Conservation (phyloP, 1,284 basidiomycete genomes). For the Nidula niveotomentosa region DNA sequence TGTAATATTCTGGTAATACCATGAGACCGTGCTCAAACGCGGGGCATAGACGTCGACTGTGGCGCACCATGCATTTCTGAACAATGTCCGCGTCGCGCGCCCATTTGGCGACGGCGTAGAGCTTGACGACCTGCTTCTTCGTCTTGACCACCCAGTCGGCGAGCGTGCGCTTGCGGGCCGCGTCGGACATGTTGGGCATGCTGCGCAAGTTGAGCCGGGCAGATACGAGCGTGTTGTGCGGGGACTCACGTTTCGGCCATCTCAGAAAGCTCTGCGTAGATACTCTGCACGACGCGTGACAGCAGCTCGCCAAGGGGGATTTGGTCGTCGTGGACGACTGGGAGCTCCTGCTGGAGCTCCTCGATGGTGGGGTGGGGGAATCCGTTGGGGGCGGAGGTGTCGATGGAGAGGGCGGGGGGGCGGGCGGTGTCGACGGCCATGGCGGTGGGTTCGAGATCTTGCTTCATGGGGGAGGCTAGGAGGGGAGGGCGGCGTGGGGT, state of each 20-base stretch:
- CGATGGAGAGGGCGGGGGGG: too few species aligned
- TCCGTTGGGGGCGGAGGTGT: too few species aligned
- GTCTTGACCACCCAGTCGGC: conserved; percentile 88
- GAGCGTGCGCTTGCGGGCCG: conserved; percentile 77
- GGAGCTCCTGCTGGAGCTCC: conserved; percentile 73
- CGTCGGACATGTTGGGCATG: conserved; percentile 81
- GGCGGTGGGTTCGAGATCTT: too few species aligned
- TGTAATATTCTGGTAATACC: conserved; percentile 66
- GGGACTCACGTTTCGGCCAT: conserved; percentile 79
- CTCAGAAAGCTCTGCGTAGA: conserved; percentile 83
- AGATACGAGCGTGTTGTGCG: neutral
- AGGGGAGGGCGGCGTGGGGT: too few species aligned
- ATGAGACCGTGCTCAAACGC: neutral
- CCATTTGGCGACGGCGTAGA: conserved; percentile 86
- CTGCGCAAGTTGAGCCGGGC: conserved; percentile 35
- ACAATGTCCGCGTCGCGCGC: conserved; percentile 76
- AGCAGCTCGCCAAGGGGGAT: conserved; percentile 75
- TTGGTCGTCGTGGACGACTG: conserved; percentile 74
- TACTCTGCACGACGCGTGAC: conserved; percentile 73
- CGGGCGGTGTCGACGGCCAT: too few species aligned
- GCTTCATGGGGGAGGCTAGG: neutral
- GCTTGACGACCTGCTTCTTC: conserved; percentile 87
- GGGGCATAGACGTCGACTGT: too few species aligned
- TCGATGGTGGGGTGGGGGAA: too few species aligned
- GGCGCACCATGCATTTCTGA: conserved; percentile 78